Evolutionary conservation across 805 yeast species (phyloP).

Genomic region (Sugiyamaella smithiae): DNA sequence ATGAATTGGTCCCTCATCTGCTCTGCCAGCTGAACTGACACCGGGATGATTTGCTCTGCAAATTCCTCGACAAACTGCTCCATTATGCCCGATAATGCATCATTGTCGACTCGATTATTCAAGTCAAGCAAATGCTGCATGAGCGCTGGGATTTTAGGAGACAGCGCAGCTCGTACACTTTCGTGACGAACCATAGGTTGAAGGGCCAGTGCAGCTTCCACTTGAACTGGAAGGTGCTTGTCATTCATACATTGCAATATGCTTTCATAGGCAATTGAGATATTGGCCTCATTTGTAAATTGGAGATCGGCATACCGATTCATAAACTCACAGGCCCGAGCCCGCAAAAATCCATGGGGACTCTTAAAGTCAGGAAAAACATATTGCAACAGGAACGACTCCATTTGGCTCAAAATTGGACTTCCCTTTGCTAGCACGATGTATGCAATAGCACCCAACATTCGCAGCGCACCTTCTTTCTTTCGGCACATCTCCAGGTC

Average conservation of each 20-base stretch:
- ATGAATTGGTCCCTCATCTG: slow-evolving; percentile 67
- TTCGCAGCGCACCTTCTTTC: slow-evolving; percentile 75
- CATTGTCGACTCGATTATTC: slow-evolving; percentile 81
- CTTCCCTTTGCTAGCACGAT: slow-evolving; percentile 54
- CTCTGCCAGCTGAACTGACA: slow-evolving; percentile 65
- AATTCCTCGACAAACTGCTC: slow-evolving; percentile 92
- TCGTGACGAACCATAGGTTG: slow-evolving; percentile 70
- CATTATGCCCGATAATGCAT: slow-evolving; percentile 83
- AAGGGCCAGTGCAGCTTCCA: slow-evolving; percentile 81
- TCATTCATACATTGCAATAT: slow-evolving; percentile 45
- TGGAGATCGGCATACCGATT: slow-evolving; percentile 62
- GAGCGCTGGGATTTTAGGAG: slow-evolving; percentile 68
- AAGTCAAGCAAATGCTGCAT: slow-evolving; percentile 75
- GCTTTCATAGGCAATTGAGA: slow-evolving; percentile 49
- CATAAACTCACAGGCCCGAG: slow-evolving; percentile 47
- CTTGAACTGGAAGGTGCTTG: slow-evolving; percentile 64
- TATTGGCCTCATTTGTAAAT: slow-evolving; percentile 62
- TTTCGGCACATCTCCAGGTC: slow-evolving; percentile 49
- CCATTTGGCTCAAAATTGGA: slow-evolving; percentile 62
- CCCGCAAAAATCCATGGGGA: slow-evolving; percentile 62
- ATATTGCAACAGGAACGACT: slow-evolving; percentile 56
- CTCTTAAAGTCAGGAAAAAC: slow-evolving; percentile 73
- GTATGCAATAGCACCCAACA: slow-evolving; percentile 66
- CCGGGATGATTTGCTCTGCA: slow-evolving; percentile 86
- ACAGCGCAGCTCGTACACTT: slow-evolving; percentile 65